Evolutionary conservation across 1,284 basidiomycete species (phyloP).

Genomic region (Peniophora sp.): DNA sequence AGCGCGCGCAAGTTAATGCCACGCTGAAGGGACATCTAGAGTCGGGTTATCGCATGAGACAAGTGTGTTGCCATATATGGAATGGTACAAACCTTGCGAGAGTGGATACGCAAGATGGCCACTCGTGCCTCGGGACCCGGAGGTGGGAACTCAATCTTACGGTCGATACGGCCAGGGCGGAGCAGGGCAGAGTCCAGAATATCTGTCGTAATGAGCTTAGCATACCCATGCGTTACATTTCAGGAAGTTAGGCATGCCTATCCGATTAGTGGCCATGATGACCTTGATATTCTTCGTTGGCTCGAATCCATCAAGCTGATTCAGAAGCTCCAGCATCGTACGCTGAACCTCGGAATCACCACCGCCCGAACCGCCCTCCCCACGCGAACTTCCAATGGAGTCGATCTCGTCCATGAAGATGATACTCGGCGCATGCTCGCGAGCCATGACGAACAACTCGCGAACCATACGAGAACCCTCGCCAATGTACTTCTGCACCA

Average conservation of each 20-base stretch:
- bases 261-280: conserved; percentile 98
- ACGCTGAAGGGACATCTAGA: conserved; percentile 92
- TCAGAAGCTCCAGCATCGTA: conserved; percentile 95
- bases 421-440: conserved; percentile 98
- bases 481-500: conserved; percentile 99
- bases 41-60: conserved; percentile 1
- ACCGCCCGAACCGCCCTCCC: conserved; percentile 82
- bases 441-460: conserved; percentile 97
- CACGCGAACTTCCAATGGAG: conserved; percentile 91
- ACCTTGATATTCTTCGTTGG: conserved; percentile 99
- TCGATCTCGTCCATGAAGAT: conserved; percentile 99
- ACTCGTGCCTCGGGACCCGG: conserved; percentile 97
- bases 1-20: conserved; percentile 93
- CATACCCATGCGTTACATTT: not conserved
- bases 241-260: conserved; percentile 43
- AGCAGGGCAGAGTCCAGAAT: conserved; percentile 94
- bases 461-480: conserved; percentile 96
- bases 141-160: conserved; percentile 99
- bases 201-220: conserved; percentile 31
- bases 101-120: conserved; percentile 95
- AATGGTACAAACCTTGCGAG: conserved; percentile 66
- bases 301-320: conserved; percentile 98
- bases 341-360: conserved; percentile 97
- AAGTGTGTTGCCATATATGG: not conserved
- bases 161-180: conserved; percentile 94